Conservation (phyloP, 495 filamentous ascomycete genomes). For the Penicillium cosmopolitanum region DNA sequence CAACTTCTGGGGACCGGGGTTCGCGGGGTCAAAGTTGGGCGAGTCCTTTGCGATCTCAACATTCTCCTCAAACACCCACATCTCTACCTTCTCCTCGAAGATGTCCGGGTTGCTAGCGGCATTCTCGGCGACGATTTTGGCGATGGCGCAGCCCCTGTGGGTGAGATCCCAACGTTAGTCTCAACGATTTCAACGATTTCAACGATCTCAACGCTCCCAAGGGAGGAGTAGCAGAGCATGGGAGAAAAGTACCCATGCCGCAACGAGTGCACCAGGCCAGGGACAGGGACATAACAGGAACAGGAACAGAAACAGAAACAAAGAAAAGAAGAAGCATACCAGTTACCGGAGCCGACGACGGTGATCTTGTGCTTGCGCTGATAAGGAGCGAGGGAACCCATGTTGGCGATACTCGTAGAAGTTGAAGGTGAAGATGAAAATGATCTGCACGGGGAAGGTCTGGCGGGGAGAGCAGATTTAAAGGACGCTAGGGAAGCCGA, state of each 20-base stretch:
- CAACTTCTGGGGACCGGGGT: conserved; percentile 75
- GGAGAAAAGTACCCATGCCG: no score
- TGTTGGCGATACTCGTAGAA: conserved; percentile 18
- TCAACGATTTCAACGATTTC: background rate
- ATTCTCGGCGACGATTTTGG: conserved; percentile 96
- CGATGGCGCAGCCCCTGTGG: conserved; percentile 86
- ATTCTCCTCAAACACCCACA: conserved; percentile 96
- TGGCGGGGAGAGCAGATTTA: conserved; percentile 23
- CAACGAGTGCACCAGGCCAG: no score
- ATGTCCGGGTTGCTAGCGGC: conserved; percentile 71
- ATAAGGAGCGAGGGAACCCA: conserved; percentile 49
- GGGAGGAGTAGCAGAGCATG: no score
- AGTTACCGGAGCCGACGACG: conserved; percentile 95
- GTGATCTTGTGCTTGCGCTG: conserved; percentile 89
- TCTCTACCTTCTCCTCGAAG: conserved; percentile 88
- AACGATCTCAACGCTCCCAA: background rate
- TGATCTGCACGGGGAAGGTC: conserved; percentile 25
- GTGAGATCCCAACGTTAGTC: conserved; percentile 14
- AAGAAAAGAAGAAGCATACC: conserved; percentile 54
- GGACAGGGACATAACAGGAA: no score
- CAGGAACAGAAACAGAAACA: background rate
- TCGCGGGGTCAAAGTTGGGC: conserved; percentile 59
- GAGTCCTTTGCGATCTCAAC: conserved; percentile 70
- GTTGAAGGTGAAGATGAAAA: conserved; percentile 12
- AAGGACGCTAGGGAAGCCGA: conserved; percentile 26